These are phyloP conservation scores for Calocera cornea DNA, from an alignment of 768 basidiomycete genomes.

Conservation along the genomic window DNA sequence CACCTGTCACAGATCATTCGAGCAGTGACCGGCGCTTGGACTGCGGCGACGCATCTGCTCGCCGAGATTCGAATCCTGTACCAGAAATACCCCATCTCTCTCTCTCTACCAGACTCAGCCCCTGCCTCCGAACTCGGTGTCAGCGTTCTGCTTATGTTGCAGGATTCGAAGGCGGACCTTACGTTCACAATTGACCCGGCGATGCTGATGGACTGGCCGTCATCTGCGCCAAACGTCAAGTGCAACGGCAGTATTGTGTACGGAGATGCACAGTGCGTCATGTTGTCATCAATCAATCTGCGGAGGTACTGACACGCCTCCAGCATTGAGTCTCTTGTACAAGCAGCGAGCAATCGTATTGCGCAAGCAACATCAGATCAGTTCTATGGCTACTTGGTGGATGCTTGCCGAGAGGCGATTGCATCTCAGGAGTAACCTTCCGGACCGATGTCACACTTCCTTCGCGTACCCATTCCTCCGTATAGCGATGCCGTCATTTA, in stretches of 20 bases:
- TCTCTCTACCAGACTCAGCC: neutral
- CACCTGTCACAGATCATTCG: neutral
- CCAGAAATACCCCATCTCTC: neutral
- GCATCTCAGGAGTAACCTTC: neutral
- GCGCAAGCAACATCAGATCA: neutral
- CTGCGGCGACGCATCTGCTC: neutral
- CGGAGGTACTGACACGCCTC: neutral
- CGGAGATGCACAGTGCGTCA: neutral
- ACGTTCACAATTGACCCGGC: neutral
- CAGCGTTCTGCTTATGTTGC: neutral
- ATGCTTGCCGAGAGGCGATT: neutral
- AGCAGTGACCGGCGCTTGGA: neutral
- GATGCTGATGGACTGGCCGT: neutral
- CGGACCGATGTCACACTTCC: neutral
- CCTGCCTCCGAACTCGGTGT: neutral
- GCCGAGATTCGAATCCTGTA: neutral
- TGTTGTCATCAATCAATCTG: neutral
- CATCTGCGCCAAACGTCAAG: neutral
- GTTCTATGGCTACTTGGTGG: neutral
- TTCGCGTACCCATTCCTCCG: neutral
- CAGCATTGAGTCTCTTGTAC: neutral
- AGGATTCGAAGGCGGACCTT: neutral
- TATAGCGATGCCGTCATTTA: neutral
- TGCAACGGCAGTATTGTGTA: neutral
- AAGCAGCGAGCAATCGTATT: neutral